Conservation (phyloP, 768 basidiomycete genomes). For the Stropharia rugosoannulata region DNA sequence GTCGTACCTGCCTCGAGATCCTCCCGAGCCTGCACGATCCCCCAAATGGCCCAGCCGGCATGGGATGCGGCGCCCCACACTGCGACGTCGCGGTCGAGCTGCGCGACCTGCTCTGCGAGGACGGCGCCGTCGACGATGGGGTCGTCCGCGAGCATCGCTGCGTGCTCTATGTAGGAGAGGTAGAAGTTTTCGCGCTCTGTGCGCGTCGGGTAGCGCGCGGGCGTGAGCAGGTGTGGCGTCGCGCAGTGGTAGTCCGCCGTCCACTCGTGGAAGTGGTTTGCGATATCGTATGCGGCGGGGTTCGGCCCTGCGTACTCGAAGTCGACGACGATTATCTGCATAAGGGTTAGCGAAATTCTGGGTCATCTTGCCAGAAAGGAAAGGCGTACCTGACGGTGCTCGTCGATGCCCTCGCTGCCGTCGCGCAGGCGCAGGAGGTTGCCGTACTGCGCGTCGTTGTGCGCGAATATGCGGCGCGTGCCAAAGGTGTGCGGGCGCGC, state of each 20-base stretch:
- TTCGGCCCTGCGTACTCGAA: constrained; percentile 97
- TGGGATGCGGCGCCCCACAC: constrained; percentile 91
- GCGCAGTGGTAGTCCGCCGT: constrained; percentile 82
- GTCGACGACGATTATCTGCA: constrained; percentile 95
- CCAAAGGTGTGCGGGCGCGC: constrained; percentile 56
- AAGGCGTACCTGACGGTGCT: constrained; percentile 70
- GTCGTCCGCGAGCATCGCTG: constrained; percentile 32
- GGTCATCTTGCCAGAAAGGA: no score
- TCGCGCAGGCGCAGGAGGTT: constrained; percentile 78
- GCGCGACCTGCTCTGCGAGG: constrained; percentile 46
- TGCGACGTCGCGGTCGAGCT: constrained; percentile 75
- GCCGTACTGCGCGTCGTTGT: constrained; percentile 97
- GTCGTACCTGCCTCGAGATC: constrained; percentile 56
- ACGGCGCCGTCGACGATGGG: constrained; percentile 27
- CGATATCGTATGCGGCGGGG: constrained; percentile 92
- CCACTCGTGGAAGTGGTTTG: constrained; percentile 98
- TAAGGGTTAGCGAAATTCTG: no score
- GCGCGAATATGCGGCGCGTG: constrained; percentile 74
- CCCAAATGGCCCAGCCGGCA: constrained; percentile 95
- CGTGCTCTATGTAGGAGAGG: constrained; percentile 70
- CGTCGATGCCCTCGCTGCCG: constrained; percentile 53
- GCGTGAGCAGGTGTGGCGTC: constrained; percentile 65
- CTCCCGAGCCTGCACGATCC: constrained; percentile 85
- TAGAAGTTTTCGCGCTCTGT: constrained; percentile 84
- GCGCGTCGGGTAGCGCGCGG: constrained; percentile 66